Base-by-base conservation (phyloP, 2,329 filamentous ascomycete species). In the Fusarium sp. region DNA sequence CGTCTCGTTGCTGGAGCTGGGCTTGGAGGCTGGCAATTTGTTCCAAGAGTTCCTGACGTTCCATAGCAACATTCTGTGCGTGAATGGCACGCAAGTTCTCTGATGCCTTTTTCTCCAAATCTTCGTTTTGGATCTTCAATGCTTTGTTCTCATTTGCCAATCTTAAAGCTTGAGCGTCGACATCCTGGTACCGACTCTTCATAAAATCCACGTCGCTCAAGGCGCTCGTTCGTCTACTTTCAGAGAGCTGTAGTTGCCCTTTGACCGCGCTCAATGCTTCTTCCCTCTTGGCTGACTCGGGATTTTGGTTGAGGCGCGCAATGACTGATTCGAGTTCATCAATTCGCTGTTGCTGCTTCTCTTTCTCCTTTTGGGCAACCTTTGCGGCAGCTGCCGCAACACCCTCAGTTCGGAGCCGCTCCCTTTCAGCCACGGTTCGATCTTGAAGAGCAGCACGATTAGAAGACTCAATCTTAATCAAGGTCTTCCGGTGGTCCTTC, bases 131-230 rank as follows among this genome's bases (percentile, higher is more conserved):
- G 15, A 77, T 78, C 59, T 83, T 82, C 5, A 91, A 83, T 13
- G 83, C 81, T 24, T 79, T 79, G 72, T 87, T 88, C 75, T 89
- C 86, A 5, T 81, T 76, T 26, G 82, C 80, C 6, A 89, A 80
- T 22, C 84, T 82, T 20, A 82, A 82, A 6, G 85, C 86, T 3
- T 83, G 79, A 38, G 85, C 84, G 14, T 88, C 89, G 2, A 88
- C 86, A 28, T 87, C 84, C 74, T 92, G 91, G 75, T 93, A 93
- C 15, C 86, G 83, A 8, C 85, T 84, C 59, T 89, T 87, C 18
- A 86, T 82, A 75, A 90, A 93, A 4, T 90, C 88, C 32, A 86
- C 82, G 8, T 90, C 88, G 20, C 82, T 83, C 34, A 87, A 81
- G 8, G 84, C 80, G 10, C 83, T 81, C 59, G 83, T 82, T 10